Base-by-base conservation (phyloP, 805 yeast species). In the Ogataea methanolica region DNA sequence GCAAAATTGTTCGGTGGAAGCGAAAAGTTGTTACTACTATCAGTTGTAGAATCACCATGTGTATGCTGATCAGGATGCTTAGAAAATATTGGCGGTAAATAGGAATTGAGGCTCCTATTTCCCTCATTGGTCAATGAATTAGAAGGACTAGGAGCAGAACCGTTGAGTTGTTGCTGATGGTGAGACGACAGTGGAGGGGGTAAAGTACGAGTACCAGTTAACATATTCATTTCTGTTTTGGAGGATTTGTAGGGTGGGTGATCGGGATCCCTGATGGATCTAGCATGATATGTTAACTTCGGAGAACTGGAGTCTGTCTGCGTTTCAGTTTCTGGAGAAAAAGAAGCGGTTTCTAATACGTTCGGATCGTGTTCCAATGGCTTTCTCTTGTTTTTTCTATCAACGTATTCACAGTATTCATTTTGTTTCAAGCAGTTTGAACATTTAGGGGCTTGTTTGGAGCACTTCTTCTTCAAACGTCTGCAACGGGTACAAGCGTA, bases 401-500 rank as follows among this genome's bases (percentile, higher is more conserved):
- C 78, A 56, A 73, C 71, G 52, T 76, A 76, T 37, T 61, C 63
- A 55, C 82, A 77, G 2, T 41, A 39, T 42, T 65, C 69, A 7
- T 62, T 61, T 7, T 72, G 69, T 47, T 63, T 70, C 11, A 39
- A 41, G 52, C 82, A 78, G 52, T 72, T 74, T 11, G 51, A 47
- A 52, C 82, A 78, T 16, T 53, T 59, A 0, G 81, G 80, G 1
- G 59, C 46, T 21, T 71, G 65, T 52, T 74, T 71, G 1, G 75
- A 64, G 54, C 82, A 78, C 52, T 71, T 73, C 59, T 76, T 76
- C 60, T 77, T 78, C 36, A 75, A 58, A 43, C 69, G 61, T 43
- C 81, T 64, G 54, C 82, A 78, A 36, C 79, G 56, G 16, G 69
- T 58, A 55, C 82, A 77, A 1, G 78, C 62, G 36, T 61, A 61